These are phyloP conservation scores for Rhodotorula glutinis DNA, from an alignment of 1,284 basidiomycete species.

Conservation along the genomic window DNA sequence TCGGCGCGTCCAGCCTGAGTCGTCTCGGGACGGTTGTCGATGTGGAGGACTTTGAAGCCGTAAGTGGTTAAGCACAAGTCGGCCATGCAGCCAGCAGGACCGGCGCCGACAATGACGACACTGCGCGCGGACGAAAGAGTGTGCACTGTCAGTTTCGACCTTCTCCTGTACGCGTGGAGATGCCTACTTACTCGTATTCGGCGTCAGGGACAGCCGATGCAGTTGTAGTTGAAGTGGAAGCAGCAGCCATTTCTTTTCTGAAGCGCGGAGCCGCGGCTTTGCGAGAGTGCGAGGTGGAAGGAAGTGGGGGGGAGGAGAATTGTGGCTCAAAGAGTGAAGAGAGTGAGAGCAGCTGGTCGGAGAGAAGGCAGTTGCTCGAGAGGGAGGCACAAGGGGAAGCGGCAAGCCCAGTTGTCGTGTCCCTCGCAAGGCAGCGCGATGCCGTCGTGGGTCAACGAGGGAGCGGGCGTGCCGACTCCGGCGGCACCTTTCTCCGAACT, in stretches of 20 bases:
- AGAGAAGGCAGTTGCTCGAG: too few species aligned
- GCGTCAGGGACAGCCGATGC: not conserved
- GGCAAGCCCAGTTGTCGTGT: not conserved
- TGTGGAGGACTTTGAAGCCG: constrained; percentile 41
- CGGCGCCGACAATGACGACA: constrained; percentile 38
- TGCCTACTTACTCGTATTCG: constrained; percentile 1
- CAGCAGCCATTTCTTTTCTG: not conserved
- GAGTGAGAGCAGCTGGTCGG: too few species aligned
- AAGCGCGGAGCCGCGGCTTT: too few species aligned
- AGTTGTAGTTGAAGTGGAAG: not conserved
- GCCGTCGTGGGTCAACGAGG: not conserved
- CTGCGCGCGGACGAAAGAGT: too few species aligned
- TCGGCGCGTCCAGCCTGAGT: constrained; percentile 51
- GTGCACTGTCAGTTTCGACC: too few species aligned
- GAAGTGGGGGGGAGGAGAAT: too few species aligned
- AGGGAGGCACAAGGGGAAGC: not conserved
- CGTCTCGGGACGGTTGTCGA: constrained; percentile 47
- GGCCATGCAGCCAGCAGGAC: constrained; percentile 39
- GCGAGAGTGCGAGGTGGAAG: too few species aligned
- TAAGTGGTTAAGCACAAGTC: constrained; percentile 41
- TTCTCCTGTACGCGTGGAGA: too few species aligned
- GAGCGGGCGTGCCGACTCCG: not conserved
- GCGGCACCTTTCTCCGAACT: not conserved
- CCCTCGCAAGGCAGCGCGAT: not conserved
- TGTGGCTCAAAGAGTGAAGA: not conserved